Percentiles rank a stretch among this genome's conserved stretches.
phyloP scores from a whole-genome alignment of 2,329 filamentous ascomycete genomes.

The Penicillium palitans region DNA sequence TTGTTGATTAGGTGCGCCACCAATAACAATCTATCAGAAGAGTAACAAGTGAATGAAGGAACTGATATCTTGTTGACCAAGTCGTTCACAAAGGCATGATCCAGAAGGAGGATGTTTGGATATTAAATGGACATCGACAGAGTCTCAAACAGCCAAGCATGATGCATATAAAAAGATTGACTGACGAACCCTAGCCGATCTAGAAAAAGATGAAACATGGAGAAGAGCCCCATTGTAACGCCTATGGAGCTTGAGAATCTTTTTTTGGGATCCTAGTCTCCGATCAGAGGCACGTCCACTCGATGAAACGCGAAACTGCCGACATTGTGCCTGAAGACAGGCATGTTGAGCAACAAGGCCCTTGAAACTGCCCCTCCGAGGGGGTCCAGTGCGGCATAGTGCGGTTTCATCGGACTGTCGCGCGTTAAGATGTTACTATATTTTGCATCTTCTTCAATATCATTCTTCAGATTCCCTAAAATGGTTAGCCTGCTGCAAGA shows the following conservation, averaged over 20 bases:
- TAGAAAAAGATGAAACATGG: slow-evolving; percentile 44
- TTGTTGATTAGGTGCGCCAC: slow-evolving; percentile 23
- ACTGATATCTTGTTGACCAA: slow-evolving; percentile 6
- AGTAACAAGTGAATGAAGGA: slow-evolving; percentile 21
- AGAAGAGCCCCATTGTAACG: slow-evolving; percentile 36
- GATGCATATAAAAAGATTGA: slow-evolving; percentile 30
- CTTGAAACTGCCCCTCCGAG: slow-evolving; percentile 25
- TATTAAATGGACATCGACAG: slow-evolving; percentile 41
- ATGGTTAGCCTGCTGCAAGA: slow-evolving; percentile 26
- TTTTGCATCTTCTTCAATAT: slow-evolving; percentile 35
- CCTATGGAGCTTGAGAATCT: slow-evolving; percentile 29
- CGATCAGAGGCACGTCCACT: slow-evolving; percentile 23
- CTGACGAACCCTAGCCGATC: slow-evolving; percentile 30
- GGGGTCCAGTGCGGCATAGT: slow-evolving; percentile 21
- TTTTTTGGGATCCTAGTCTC: slow-evolving; percentile 31
- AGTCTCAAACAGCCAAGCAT: slow-evolving; percentile 22
- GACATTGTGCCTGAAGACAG: slow-evolving; percentile 21
- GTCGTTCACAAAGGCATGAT: slow-evolving; percentile 24
- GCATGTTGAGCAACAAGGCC: slow-evolving; percentile 26
- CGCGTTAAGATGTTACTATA: slow-evolving; percentile 45
- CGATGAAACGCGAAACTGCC: slow-evolving; percentile 32
- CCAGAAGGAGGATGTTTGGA: slow-evolving; percentile 28
- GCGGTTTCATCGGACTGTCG: slow-evolving; percentile 40
- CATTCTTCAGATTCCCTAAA: slow-evolving; percentile 30
- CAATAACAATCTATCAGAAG: slow-evolving; percentile 15